Conservation (phyloP, 129 eudicot genomes). For the sunflower (Helianthus annuus) region HanXRQr2.0-SUNRISE NC_035433.2:42839081-42839580, state of each 20-base stretch:
- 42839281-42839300: neutral
- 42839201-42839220: too few species aligned
- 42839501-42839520: constrained; percentile 75
- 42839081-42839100: too few species aligned
- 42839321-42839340: neutral
- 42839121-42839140: too few species aligned
- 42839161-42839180: too few species aligned
- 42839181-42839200: too few species aligned
- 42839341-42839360: neutral
- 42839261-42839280: too few species aligned
- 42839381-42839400: neutral
- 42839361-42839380: neutral
- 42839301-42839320: neutral
- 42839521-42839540: constrained; percentile 48
- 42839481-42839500: constrained; percentile 83
- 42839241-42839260: too few species aligned
- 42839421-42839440: neutral
- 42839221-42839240: too few species aligned
- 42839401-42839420: neutral
- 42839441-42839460: neutral
- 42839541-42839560: constrained; percentile 54
- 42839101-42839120: too few species aligned
- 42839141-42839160: too few species aligned
- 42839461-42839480: constrained; percentile 88
- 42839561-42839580: constrained; percentile 58